Evolutionary conservation across 805 yeast genomes (phyloP), one percentile per base, ranked within the genome.

Genomic region (Starmerella apis): DNA sequence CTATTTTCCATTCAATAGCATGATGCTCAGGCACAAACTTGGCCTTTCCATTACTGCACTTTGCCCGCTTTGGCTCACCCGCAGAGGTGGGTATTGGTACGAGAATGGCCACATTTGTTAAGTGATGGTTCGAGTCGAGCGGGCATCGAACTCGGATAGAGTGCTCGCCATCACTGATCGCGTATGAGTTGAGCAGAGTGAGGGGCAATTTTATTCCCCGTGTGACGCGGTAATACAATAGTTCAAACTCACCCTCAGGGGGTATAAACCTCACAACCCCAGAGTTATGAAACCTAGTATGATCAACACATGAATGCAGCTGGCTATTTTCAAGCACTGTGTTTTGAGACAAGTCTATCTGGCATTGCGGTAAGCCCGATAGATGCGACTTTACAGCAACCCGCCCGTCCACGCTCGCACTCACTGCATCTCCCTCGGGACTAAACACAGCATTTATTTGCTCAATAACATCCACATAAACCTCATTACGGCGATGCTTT

Each of bases 221-320:
- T 1, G 71, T 65, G 1, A 76, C 73, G 49, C 81, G 70, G 65
- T 86, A 87, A 31, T 77, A 72, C 88, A 87, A 80, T 52, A 87
- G 73, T 64, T 86, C 90, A 62, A 86, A 84, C 46, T 79, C 77
- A 0, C 94, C 94, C 66, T 86, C 95, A 1, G 95, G 95, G 2
- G 95, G 95, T 11, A 80, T 71, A 56, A 87, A 86, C 42, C 74
- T 77, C 51, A 87, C 81, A 22, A 76, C 68, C 36, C 83, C 69
- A 23, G 81, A 79, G 19, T 71, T 62, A 53, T 83, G 86, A 64
- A 81, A 85, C 57, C 77, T 75, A 51, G 77, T 76, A 49, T 86
- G 69, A 53, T 81, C 78, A 23, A 86, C 95, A 65, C 95, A 84
- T 59, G 85, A 90, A 65, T 86, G 95, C 66, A 86, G 83, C 56